Evolutionary conservation across 164 flowering plant species (phyloP).

Genomic region (Cinnamomum micranthum): DNA sequence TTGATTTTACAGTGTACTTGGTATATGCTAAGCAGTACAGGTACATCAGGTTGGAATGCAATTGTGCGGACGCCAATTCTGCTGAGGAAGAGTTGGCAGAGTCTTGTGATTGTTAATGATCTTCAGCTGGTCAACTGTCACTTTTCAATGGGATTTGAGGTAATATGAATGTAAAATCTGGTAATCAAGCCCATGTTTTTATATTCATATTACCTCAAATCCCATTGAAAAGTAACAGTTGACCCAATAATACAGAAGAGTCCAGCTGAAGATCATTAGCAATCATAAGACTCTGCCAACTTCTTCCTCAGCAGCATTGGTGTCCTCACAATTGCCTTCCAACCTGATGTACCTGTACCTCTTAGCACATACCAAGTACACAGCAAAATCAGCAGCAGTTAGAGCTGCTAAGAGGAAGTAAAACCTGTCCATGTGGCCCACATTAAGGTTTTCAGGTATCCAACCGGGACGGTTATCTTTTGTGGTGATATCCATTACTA

Average conservation of each 20-base stretch:
- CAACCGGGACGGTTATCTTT: slow-evolving; percentile 66
- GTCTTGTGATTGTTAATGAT: too few relatives aligned
- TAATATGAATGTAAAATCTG: too few relatives aligned
- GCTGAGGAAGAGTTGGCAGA: too few relatives aligned
- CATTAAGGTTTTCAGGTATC: slow-evolving; percentile 87
- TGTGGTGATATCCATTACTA: slow-evolving; percentile 73
- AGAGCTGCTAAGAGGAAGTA: slow-evolving; percentile 73
- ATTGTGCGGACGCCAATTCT: too few relatives aligned
- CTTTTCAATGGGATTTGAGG: too few relatives aligned
- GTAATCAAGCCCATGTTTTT: too few relatives aligned
- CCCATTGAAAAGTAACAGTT: too few relatives aligned
- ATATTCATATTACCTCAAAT: too few relatives aligned
- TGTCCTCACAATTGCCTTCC: slow-evolving; percentile 24
- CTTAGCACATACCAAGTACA: slow-evolving; percentile 59
- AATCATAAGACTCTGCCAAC: not conserved
- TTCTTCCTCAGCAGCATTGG: not conserved
- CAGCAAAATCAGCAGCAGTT: slow-evolving; percentile 46
- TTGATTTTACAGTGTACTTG: too few relatives aligned
- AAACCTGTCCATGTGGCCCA: slow-evolving; percentile 78
- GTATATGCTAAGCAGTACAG: too few relatives aligned
- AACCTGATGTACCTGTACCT: slow-evolving; percentile 47
- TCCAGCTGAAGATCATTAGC: not conserved
- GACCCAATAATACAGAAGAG: not conserved
- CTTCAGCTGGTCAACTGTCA: too few relatives aligned
- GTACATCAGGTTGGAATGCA: too few relatives aligned